Evolutionary conservation across 345 rosid species (phyloP).

Genomic region (Chamaenerion angustifolium): DNA sequence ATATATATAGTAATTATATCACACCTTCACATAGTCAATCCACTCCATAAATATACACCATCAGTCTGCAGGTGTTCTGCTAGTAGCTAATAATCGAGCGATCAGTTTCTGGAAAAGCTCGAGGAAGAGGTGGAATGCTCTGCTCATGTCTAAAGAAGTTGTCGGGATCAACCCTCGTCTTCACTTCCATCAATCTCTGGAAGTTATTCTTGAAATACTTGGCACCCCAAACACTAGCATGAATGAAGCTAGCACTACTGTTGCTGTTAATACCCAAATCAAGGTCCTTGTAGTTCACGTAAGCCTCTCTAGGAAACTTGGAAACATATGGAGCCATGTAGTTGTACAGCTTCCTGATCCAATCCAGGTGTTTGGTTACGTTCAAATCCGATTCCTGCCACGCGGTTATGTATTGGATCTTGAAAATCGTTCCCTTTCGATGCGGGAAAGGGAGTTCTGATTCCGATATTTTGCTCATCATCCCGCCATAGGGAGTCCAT

Average conservation of each 20-base stretch:
- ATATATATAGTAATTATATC: too few relatives aligned
- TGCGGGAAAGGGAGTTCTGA: slow-evolving; percentile 28
- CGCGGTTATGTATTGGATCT: slow-evolving; percentile 19
- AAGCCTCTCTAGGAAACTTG: slow-evolving; percentile 43
- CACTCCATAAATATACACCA: too few relatives aligned
- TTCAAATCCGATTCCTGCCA: slow-evolving; percentile 18
- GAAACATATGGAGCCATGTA: slow-evolving; percentile 42
- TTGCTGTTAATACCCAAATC: slow-evolving; percentile 34
- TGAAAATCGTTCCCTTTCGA: slow-evolving; percentile 24
- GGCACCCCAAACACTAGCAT: slow-evolving; percentile 33
- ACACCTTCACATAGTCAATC: too few relatives aligned
- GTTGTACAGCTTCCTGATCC: slow-evolving; percentile 38
- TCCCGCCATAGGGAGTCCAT: slow-evolving; percentile 75
- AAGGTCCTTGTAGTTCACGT: slow-evolving; percentile 48
- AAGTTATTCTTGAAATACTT: slow-evolving; percentile 42
- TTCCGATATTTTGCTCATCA: slow-evolving; percentile 20
- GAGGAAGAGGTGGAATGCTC: slow-evolving; percentile 43
- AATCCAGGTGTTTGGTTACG: slow-evolving; percentile 24
- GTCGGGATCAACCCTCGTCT: slow-evolving; percentile 40
- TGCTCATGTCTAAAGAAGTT: slow-evolving; percentile 54
- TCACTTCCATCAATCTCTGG: slow-evolving; percentile 29
- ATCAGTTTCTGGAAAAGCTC: too few relatives aligned
- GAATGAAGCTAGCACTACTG: slow-evolving; percentile 15
- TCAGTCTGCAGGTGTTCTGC: too few relatives aligned
- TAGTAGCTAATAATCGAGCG: too few relatives aligned